These are phyloP conservation scores for Malus hybrid DNA, from an alignment of 331 rosid genomes.

Conservation along the genomic window DNA sequence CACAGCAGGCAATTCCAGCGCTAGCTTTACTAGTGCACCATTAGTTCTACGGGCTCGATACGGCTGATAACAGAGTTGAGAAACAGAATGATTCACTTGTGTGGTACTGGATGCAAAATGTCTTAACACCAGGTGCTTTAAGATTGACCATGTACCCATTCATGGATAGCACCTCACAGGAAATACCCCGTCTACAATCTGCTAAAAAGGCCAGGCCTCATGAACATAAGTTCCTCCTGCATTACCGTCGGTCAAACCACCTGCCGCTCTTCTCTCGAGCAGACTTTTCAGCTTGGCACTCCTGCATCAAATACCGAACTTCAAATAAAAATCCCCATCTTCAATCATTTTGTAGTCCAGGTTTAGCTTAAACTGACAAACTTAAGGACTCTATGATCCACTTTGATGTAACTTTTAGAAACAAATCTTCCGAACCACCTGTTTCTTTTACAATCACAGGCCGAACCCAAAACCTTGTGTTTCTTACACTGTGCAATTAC, in stretches of 20 bases:
- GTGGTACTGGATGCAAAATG: conserved; percentile 28
- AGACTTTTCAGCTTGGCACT: conserved; percentile 41
- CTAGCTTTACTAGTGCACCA: conserved; percentile 64
- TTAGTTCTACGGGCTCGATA: conserved; percentile 46
- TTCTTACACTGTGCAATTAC: neutral
- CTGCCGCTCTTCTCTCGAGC: conserved; percentile 27
- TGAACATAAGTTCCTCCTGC: conserved; percentile 61
- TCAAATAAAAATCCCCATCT: conserved; percentile 20
- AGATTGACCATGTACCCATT: no score
- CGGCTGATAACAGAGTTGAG: conserved; percentile 34
- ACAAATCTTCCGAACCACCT: neutral
- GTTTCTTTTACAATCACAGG: no score
- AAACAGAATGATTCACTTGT: conserved; percentile 30
- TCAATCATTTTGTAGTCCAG: conserved; percentile 8
- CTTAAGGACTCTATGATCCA: neutral
- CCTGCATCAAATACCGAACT: conserved; percentile 40
- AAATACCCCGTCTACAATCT: conserved; percentile 64
- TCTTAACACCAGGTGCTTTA: conserved; percentile 9
- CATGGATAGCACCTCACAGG: conserved; percentile 9
- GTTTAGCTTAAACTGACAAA: neutral
- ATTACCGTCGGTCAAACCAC: conserved; percentile 35
- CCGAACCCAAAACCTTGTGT: no score
- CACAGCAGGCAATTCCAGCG: conserved; percentile 87
- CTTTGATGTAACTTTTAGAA: neutral
- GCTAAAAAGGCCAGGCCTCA: conserved; percentile 58